A percentile compares a stretch with the other conserved stretches of the same genome.
phyloP scores from a whole-genome alignment of 345 rosid species.

The Boechera retrofracta region DNA sequence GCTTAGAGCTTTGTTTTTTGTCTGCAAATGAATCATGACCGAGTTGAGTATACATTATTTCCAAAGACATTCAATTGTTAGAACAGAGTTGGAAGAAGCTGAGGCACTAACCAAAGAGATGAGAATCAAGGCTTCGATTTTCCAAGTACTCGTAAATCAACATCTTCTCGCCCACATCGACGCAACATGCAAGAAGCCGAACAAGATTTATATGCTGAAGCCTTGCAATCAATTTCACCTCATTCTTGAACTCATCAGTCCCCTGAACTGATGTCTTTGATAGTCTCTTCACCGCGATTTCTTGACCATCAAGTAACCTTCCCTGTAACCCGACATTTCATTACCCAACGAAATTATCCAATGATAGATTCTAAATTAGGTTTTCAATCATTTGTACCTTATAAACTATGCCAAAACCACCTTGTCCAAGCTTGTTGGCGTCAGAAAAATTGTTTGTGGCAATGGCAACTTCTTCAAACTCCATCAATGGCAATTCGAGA shows the following conservation, averaged over 20 bases:
- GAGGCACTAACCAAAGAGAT: constrained; percentile 63
- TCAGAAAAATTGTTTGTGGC: constrained; percentile 33
- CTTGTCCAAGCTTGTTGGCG: constrained; percentile 41
- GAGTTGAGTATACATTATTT: not conserved
- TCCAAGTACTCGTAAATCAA: constrained; percentile 90
- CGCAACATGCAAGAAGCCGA: constrained; percentile 70
- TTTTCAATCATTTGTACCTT: constrained; percentile 52
- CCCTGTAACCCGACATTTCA: constrained; percentile 47
- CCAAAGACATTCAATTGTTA: not conserved
- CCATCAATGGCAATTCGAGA: constrained; percentile 37
- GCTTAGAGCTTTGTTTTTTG: constrained; percentile 47
- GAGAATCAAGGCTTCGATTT: constrained; percentile 69
- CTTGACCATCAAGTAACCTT: constrained; percentile 61
- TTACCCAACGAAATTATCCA: not conserved
- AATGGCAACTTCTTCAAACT: constrained; percentile 33
- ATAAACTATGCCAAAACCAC: constrained; percentile 87
- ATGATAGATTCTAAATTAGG: not conserved
- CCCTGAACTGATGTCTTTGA: constrained; percentile 77
- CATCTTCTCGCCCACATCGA: constrained; percentile 72
- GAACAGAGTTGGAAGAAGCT: not conserved
- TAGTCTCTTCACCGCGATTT: constrained; percentile 81
- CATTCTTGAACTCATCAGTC: constrained; percentile 81
- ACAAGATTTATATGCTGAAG: constrained; percentile 88
- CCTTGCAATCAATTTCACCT: constrained; percentile 76
- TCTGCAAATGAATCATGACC: constrained; percentile 46